These are phyloP conservation scores for Tylopilus sp. DNA, from an alignment of 768 basidiomycete genomes.

Conservation along the genomic window DNA sequence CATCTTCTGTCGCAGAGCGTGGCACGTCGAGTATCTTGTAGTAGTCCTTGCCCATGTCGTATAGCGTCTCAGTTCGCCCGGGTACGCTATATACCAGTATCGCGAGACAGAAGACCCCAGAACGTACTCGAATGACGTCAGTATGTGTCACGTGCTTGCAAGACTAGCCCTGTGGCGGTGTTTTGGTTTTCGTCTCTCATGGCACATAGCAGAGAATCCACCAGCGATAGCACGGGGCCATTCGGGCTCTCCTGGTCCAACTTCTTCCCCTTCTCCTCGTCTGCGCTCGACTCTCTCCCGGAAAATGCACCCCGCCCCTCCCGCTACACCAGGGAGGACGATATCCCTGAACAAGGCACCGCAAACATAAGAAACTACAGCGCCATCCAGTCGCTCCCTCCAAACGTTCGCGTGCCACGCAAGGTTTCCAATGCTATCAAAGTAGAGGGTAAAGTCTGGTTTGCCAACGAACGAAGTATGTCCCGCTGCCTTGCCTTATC, in stretches of 20 bases:
- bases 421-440: conserved; percentile 79
- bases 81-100: neutral
- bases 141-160: conserved; percentile 5
- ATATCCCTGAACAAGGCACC: conserved; percentile 62
- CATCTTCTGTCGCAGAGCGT: conserved; percentile 74
- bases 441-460: conserved; percentile 96
- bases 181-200: conserved; percentile 5
- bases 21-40: conserved; percentile 78
- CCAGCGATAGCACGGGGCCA: conserved; percentile 14
- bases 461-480: conserved; percentile 91
- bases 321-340: conserved; percentile 67
- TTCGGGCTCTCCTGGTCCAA: conserved; percentile 61
- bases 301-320: conserved; percentile 34
- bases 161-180: no score
- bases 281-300: conserved; percentile 53
- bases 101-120: conserved; percentile 27
- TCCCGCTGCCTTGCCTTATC: neutral
- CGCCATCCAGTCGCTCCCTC: conserved; percentile 62
- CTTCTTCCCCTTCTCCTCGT: conserved; percentile 67
- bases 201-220: conserved; percentile 15
- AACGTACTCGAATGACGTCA: conserved; percentile 33
- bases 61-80: no score
- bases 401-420: conserved; percentile 71
- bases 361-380: conserved; percentile 66
- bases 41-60: conserved; percentile 65